Conservation (phyloP, 2,329 filamentous ascomycete species). For the Bipolaris gigantea region DNA sequence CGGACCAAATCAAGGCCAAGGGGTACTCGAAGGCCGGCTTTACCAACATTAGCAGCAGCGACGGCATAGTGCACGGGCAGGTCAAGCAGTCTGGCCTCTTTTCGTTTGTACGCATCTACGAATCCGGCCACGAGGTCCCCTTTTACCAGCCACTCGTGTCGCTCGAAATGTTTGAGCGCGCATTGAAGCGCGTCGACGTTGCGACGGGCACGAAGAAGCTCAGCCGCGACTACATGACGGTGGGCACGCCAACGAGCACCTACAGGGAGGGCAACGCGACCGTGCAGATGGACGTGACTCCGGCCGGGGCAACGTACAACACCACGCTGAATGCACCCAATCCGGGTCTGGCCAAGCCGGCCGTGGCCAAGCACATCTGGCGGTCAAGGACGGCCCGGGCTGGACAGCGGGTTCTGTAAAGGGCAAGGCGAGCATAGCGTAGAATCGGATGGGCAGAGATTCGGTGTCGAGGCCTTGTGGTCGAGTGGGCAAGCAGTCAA, state of each 20-base stretch:
- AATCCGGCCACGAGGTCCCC: conserved; percentile 55
- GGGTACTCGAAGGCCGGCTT: conserved; percentile 53
- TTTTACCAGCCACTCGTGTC: conserved; percentile 59
- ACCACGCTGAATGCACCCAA: conserved; percentile 49
- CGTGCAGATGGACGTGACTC: conserved; percentile 50
- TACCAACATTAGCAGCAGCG: conserved; percentile 50
- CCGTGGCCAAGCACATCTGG: conserved; percentile 14
- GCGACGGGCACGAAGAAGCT: conserved; percentile 49
- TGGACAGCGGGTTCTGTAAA: background rate
- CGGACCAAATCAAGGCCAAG: conserved; percentile 45
- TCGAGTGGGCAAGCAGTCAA: background rate
- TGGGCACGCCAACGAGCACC: conserved; percentile 41
- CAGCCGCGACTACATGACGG: conserved; percentile 34
- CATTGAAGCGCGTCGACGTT: conserved; percentile 53
- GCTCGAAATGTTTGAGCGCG: conserved; percentile 55
- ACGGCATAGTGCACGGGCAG: conserved; percentile 55
- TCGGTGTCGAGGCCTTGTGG: background rate
- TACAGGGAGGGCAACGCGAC: conserved; percentile 52
- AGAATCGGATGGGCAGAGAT: background rate
- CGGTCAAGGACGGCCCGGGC: conserved; percentile 8
- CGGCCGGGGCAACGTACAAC: conserved; percentile 53
- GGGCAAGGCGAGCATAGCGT: background rate
- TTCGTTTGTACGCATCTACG: conserved; percentile 55
- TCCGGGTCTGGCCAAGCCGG: conserved; percentile 31
- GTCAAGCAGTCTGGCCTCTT: conserved; percentile 56